Percentiles rank a stretch among this genome's conserved stretches.
These are phyloP conservation scores for Barnettozyma pratensis DNA, from an alignment of 805 yeast species.

Conservation along the genomic window DNA sequence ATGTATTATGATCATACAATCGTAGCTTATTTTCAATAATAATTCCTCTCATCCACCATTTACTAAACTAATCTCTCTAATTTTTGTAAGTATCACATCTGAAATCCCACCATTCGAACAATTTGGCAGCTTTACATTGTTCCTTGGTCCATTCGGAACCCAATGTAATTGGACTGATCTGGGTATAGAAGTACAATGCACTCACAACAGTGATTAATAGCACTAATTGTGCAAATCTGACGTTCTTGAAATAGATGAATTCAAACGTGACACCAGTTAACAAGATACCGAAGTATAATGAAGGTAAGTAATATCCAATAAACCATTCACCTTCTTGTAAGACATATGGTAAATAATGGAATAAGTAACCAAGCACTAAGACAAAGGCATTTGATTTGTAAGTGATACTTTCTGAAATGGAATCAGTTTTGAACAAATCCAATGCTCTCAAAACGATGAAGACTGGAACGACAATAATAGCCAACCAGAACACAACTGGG, in stretches of 20 bases:
- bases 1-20: not conserved
- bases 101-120: constrained; percentile 39
- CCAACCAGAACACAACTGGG: constrained; percentile 48
- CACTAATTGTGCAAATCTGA: constrained; percentile 25
- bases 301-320: constrained; percentile 43
- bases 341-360: constrained; percentile 56
- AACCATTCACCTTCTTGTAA: constrained; percentile 28
- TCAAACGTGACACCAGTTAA: constrained; percentile 41
- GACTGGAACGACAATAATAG: constrained; percentile 30
- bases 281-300: constrained; percentile 45
- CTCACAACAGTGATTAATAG: constrained; percentile 17
- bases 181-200: constrained; percentile 24
- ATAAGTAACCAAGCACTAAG: constrained; percentile 45
- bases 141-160: constrained; percentile 42
- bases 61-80: not conserved
- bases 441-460: constrained; percentile 16
- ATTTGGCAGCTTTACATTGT: constrained; percentile 32
- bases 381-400: constrained; percentile 23
- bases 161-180: constrained; percentile 39
- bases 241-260: constrained; percentile 29
- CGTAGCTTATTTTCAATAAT: not conserved
- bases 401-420: constrained; percentile 5
- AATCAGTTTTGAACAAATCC: constrained; percentile 25
- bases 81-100: constrained; percentile 31
- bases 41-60: not conserved